Evolutionary conservation across 805 yeast species (phyloP).

Genomic region (Candida maesae): DNA sequence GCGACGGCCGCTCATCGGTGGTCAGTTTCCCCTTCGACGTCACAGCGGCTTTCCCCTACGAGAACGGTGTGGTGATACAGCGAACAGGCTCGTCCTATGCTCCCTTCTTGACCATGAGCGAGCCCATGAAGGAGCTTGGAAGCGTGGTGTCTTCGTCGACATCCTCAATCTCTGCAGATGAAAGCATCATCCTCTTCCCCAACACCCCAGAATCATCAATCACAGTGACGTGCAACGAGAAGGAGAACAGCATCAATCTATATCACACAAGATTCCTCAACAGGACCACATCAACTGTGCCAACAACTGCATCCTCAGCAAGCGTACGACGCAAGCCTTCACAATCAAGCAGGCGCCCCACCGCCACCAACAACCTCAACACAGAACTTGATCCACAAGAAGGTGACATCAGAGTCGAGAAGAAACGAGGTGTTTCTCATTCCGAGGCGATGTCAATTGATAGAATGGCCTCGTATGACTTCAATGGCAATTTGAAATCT

Average conservation of each 20-base stretch:
- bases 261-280: constrained; percentile 52
- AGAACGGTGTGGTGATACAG: constrained; percentile 65
- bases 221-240: constrained; percentile 52
- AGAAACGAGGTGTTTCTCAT: constrained; percentile 33
- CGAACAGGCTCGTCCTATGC: constrained; percentile 24
- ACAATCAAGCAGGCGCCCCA: constrained; percentile 18
- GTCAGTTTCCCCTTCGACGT: constrained; percentile 70
- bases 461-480: constrained; percentile 41
- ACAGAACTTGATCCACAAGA: constrained; percentile 6
- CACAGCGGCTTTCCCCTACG: constrained; percentile 57
- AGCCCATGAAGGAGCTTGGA: constrained; percentile 74
- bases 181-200: constrained; percentile 57
- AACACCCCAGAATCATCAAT: constrained; percentile 35
- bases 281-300: constrained; percentile 10
- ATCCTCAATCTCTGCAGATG: constrained; percentile 55
- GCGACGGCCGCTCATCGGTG: constrained; percentile 54
- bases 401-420: constrained; percentile 17
- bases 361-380: constrained; percentile 2
- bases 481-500: constrained; percentile 41
- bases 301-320: constrained; percentile 1
- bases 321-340: constrained; percentile 22
- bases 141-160: constrained; percentile 67
- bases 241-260: constrained; percentile 42
- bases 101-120: constrained; percentile 60
- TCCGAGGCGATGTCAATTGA: constrained; percentile 40